Conservation (phyloP, 2,329 filamentous ascomycete genomes). For the Stenocarpella maydis region DNA sequence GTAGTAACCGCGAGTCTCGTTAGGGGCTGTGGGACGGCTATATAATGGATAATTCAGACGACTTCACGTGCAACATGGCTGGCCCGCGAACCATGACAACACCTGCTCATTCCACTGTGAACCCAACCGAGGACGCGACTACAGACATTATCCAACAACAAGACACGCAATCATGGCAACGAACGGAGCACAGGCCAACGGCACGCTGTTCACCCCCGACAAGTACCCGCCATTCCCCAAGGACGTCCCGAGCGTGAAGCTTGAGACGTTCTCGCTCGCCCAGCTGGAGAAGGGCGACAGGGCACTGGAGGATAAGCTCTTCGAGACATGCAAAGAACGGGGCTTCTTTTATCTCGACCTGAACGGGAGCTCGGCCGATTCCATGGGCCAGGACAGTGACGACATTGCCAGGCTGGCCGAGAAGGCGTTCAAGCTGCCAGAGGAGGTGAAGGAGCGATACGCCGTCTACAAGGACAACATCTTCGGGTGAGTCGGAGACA, state of each 20-base stretch:
- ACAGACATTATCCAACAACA: not conserved
- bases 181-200: not conserved
- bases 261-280: slow-evolving; percentile 34
- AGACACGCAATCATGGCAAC: slow-evolving; percentile 5
- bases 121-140: not conserved
- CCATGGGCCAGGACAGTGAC: slow-evolving; percentile 33
- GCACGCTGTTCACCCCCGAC: slow-evolving; percentile 5
- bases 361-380: slow-evolving; percentile 27
- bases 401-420: slow-evolving; percentile 32
- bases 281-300: slow-evolving; percentile 34
- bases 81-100: not conserved
- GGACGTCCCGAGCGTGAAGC: slow-evolving; percentile 30
- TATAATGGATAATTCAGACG: not conserved
- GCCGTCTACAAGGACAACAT: slow-evolving; percentile 30
- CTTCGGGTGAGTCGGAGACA: slow-evolving; percentile 33
- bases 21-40: not conserved
- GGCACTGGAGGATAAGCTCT: slow-evolving; percentile 28
- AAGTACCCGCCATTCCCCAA: slow-evolving; percentile 31
- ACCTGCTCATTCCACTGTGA: not conserved
- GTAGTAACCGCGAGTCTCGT: not conserved
- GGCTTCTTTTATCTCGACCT: slow-evolving; percentile 38
- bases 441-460: slow-evolving; percentile 35
- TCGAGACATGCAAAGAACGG: slow-evolving; percentile 33
- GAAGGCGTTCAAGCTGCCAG: slow-evolving; percentile 33
- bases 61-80: not conserved